Base-by-base conservation (phyloP, 2,329 filamentous ascomycete species). In the Curvularia sp. region DNA sequence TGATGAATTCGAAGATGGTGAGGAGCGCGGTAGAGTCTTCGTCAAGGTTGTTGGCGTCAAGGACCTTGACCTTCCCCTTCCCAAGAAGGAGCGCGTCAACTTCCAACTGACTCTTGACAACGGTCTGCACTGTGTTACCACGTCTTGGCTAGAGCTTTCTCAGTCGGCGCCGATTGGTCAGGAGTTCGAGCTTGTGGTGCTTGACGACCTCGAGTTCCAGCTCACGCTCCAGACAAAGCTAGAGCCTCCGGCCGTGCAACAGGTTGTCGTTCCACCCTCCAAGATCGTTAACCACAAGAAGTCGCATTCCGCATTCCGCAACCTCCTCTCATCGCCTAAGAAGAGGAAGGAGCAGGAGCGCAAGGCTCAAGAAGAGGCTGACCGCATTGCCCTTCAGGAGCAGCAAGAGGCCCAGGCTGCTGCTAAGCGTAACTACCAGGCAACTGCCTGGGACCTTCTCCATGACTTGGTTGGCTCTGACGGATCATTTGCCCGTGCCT, bases 1-100 rank as follows among this genome's bases (percentile, higher is more conserved):
- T 56, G 84, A 85, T 42, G 81, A 83, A 5, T 85, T 86, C 9
- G 89, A 92, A 53, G 93, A 97, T 57, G 92, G 88, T 52, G 89
- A 89, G 57, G 95, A 99, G 78, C 84, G 95, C 67, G 95, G 95
- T 9, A 85, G 95, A 60, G 84, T 99, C 1, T 99, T 99, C 70
- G 93, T 99, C 66, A 99, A 99, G 81, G 95, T 99, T n/a, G 90
- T 98, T 77, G 93, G 94, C 43, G 93, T 98, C 64, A 98, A 98
- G 77, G 93, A 98, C 69, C 84, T 99, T 36, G 93, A 97, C 72
- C 82, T 98, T 42, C 94, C 95, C 21, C 81, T 99, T 54, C 93
- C 95, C 30, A 91, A 89, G 80, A 94, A 92, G 95, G 85, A 84
- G 78, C 89, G 92, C 53, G 92, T 92, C 2, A 95, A 92, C 85